Base-by-base conservation (phyloP, 1,284 basidiomycete species). In the Xerocomus nothofagi region DNA sequence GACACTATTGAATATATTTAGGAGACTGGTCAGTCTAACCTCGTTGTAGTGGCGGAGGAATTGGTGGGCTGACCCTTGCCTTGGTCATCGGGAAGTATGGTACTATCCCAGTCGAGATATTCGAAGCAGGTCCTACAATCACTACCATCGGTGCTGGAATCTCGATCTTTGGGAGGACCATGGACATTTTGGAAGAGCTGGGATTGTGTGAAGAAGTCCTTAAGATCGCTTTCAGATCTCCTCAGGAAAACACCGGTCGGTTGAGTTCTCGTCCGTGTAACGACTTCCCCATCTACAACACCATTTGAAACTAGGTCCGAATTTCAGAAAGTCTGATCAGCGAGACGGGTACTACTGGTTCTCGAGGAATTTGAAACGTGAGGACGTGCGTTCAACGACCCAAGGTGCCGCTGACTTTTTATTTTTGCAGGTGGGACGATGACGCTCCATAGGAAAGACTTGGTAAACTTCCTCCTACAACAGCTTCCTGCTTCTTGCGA, bases 141-240 rank as follows among this genome's bases (percentile, higher is more conserved):
- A 65, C 62, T 2, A 67, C 70, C 11, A 53, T 70, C 18, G 73
- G 73, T 18, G 71, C 71, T 14, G 73, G 72, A 10, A 68, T 74
- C 24, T 55, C 56, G 0, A 59, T 73, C 1, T 73, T 63, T 63
- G 61, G 58, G 27, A 63, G 70, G 44, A 69, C 68, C 14, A 63
- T 68, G 66, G 62, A 61, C 2, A 53, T 73, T 30, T 61, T 72
- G 63, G 57, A 68, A 40, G 55, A 60, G 4, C 55, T 73, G 2
- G 71, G 68, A 1, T 45, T 73, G 14, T 53, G 53, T 11, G 55
- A 62, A 1, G 60, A 62, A 11, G 3, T 62, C 6, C 9, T 40
- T 2, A 37, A 54, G 39, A 9, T 62, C 20, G 36, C 55, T 14
- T 3, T 14, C 6, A 24, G 32, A 17, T 42, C 57, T 12, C 55